Percentiles rank a stretch among this genome's conserved stretches.
Conservation (phyloP, 2,329 filamentous ascomycete genomes). For the Seiridium cupressi region DNA sequence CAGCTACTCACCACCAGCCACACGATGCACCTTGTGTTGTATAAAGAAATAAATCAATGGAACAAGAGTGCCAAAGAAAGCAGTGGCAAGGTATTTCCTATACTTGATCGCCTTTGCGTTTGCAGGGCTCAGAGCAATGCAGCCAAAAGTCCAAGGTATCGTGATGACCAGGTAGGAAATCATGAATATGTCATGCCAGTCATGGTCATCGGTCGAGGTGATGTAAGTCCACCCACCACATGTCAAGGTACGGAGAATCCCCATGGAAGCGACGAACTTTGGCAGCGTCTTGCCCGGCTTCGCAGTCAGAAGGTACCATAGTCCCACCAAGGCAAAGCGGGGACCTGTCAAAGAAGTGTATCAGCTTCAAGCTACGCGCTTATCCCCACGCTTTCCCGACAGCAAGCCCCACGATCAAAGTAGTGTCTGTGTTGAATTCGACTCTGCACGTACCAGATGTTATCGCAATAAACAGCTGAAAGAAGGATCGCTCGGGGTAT, state of each 20-base stretch:
- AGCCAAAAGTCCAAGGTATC: conserved; percentile 91
- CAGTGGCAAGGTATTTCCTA: conserved; percentile 76
- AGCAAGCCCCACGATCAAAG: neutral
- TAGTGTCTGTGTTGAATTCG: neutral
- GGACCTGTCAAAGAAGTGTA: conserved; percentile 57
- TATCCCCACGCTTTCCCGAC: neutral
- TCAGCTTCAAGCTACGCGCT: neutral
- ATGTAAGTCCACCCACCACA: conserved; percentile 99
- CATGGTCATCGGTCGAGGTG: conserved; percentile 95
- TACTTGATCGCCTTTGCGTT: conserved; percentile 84
- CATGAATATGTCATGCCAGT: conserved; percentile 99
- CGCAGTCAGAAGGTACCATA: conserved; percentile 89
- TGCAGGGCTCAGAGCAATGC: conserved; percentile 80
- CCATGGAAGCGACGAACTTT: conserved; percentile 76
- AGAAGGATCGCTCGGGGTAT: conserved; percentile 94
- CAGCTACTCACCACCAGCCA: conserved; percentile 75
- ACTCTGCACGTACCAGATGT: conserved; percentile 67
- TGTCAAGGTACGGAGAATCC: conserved; percentile 84
- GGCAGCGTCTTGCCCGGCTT: conserved; percentile 73
- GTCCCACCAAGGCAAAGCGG: conserved; percentile 82
- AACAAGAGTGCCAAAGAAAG: conserved; percentile 88
- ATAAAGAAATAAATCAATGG: conserved; percentile 97
- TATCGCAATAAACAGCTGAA: conserved; percentile 95
- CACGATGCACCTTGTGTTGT: conserved; percentile 94
- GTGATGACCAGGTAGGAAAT: conserved; percentile 95